Base-by-base conservation (phyloP, 1,139 yeast species). In the Martiniozyma asiatica region DNA sequence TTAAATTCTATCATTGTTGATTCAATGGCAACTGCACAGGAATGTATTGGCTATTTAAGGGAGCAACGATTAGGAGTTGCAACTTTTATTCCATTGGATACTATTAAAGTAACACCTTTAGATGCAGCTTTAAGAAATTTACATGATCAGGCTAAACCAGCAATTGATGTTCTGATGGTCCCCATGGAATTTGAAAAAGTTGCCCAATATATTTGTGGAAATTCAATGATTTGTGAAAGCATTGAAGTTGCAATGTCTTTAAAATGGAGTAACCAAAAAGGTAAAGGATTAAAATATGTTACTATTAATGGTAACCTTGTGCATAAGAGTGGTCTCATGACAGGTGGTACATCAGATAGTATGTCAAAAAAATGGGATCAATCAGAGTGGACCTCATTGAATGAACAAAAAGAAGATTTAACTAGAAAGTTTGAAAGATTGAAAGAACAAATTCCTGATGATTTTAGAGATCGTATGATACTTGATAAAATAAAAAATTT, bases 1-100 rank as follows among this genome's bases (percentile, higher is more conserved):
- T 69, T 75, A 42, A 94, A 89, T 50, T 69, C 96, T 0, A 68
- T 89, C 8, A 68, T 89, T 20, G 98, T 89, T 4, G 94, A 84
- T 43, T 70, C 71, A 15, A 58, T 78, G 3, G 55, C 73, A 9
- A 70, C 78, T 13, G 98, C 96, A 1, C 73, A 77, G 35, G 77
- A 74, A 39, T 87, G 98, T 55, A 78, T 89, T 44, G 72, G 73
- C 12, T 77, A 78, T 35, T 60, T 89, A 51, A 82, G 85, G 44
- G 93, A 82, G 41, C 89, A 92, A 49, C 66, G 95, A 40, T 61
- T 79, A 9, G 96, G 97, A 28, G 67, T 71, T 10, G 87, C 89
- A 1, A 74, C 94, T 1, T 87, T 89, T 44, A 79, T 89, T 38
- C 98, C 98, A 0, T 58, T 89, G 32, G 94, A 85, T 46, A 67